Evolutionary conservation across 192 early-diverging fungal genomes (phyloP), one percentile per base, ranked within the genome.

Genomic region (Entomortierella lignicola): DNA sequence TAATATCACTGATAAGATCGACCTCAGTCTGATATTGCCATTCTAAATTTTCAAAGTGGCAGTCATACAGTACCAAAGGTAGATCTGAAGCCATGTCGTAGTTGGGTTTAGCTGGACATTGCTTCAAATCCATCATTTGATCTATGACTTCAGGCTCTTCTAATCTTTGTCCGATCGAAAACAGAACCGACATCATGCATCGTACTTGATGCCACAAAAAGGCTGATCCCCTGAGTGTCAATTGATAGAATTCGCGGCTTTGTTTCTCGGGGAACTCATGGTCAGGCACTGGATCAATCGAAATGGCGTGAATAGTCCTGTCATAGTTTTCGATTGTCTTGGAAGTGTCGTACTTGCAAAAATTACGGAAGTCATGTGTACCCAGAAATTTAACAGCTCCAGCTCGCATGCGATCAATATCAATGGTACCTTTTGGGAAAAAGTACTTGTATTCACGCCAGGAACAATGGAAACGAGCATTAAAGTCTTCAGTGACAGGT

Each of bases 201-300:
- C 97, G 91, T 54, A 99, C 96, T 82, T 98, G 97, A 82, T 99
- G 97, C 96, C 96, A 99, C 59, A 98, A 82, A 65, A 98, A 99
- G 25, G 96, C 94, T 7, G 92, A 92, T 29, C 96, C 97, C 21
- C 84, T 87, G 32, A 99, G 87, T 58, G 91, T 89, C 60, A 97
- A 84, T 48, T 89, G 86, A 60, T 90, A 91, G 66, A 92, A 90
- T 20, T 88, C 75, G 1, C 67, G 67, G 43, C 75, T 50, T 15
- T 23, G 32, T 10, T 42, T 63, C n/a, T 12, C 26, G 0, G 75
- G 48, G 29, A 79, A 79, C 25, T 71, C 52, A 31, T 77, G 65
- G 53, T 71, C 68, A 2, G 68, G 70, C 37, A 68, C 62, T 26
- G 64, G 27, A 4, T 69, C 67, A 18, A 75, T 68, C 55, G 55